Evolutionary conservation across 805 yeast species (phyloP).

Genomic region (Starmerella floris): DNA sequence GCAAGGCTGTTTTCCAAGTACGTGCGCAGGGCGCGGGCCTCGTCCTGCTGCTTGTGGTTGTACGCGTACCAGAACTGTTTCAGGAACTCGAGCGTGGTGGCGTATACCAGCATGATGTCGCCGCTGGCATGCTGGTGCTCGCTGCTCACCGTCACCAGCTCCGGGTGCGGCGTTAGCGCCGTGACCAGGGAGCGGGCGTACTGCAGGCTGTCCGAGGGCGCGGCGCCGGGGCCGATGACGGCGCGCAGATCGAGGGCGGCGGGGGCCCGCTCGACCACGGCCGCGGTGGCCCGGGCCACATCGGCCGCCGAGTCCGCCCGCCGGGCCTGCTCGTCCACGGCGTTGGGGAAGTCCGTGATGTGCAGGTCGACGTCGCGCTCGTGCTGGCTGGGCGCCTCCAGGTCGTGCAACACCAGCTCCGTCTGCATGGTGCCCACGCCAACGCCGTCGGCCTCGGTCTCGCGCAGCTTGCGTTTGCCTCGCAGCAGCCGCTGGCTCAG

Average conservation of each 20-base stretch:
- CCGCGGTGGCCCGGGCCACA: neutral
- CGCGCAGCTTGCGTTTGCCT: constrained; percentile 22
- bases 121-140: constrained; percentile 1
- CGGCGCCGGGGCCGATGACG: constrained; percentile 37
- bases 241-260: neutral
- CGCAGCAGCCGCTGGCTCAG: constrained; percentile 69
- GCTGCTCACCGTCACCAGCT: neutral
- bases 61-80: constrained; percentile 50
- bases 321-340: neutral
- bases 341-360: neutral
- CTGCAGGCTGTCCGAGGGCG: constrained; percentile 10
- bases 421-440: constrained; percentile 14
- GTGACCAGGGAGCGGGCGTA: constrained; percentile 8
- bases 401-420: constrained; percentile 23
- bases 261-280: neutral
- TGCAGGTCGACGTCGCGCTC: constrained; percentile 9
- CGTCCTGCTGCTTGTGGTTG: constrained; percentile 21
- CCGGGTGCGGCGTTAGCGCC: constrained; percentile 9
- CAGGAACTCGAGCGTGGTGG: constrained; percentile 61
- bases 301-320: neutral
- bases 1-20: constrained; percentile 13
- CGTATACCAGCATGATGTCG: constrained; percentile 47
- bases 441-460: constrained; percentile 13
- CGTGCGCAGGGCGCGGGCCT: constrained; percentile 25
- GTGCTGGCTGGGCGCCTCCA: constrained; percentile 12